Evolutionary conservation across 805 yeast species (phyloP), one percentile per base, ranked within the genome.

Genomic region (Danielozyma ontarioensis): DNA sequence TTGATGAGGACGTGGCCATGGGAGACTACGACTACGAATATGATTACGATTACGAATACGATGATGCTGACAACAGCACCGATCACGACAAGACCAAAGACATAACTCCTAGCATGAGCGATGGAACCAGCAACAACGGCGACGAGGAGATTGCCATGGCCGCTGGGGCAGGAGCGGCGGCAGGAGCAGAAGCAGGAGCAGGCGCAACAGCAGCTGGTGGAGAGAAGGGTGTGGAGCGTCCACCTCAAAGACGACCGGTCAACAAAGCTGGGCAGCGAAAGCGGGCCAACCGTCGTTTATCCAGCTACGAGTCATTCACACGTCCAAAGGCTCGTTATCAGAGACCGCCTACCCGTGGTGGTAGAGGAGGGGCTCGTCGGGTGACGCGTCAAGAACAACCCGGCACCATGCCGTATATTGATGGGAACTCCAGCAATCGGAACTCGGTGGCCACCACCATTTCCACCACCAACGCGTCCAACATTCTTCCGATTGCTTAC

Each of bases 401-500:
- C n/a, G n/a, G n/a, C n/a, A n/a, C n/a, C n/a, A n/a, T n/a, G n/a
- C n/a, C n/a, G n/a, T 10, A 2, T 16, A n/a, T 11, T 14, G 24
- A 11, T 13, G 19, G 12, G 25, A 12, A 7, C 6, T n/a, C 16
- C 10, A 18, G 17, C 29, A 36, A 41, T 25, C 51, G 70, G 32
- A 51, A 59, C 39, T 63, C 70, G 11, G 59, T 60, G 46, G 83
- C 89, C 6, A 74, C 83, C 19, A 74, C 88, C 5, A 74, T 80
- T 11, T 62, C 70, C 25, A 68, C 80, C 30, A 80, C 93, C 8
- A 77, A 82, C 46, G 94, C 94, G 3, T 83, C 95, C 11, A 88
- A 89, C 56, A 79, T 89, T 42, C 72, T 89, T 40, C 96, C 96
- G 13, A 82, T 90, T 36, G 95, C 95, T 2, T 89, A 88, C 53